These are phyloP conservation scores for Punctularia strigosozonata DNA, from an alignment of 768 basidiomycete genomes.

Conservation along the genomic window DNA sequence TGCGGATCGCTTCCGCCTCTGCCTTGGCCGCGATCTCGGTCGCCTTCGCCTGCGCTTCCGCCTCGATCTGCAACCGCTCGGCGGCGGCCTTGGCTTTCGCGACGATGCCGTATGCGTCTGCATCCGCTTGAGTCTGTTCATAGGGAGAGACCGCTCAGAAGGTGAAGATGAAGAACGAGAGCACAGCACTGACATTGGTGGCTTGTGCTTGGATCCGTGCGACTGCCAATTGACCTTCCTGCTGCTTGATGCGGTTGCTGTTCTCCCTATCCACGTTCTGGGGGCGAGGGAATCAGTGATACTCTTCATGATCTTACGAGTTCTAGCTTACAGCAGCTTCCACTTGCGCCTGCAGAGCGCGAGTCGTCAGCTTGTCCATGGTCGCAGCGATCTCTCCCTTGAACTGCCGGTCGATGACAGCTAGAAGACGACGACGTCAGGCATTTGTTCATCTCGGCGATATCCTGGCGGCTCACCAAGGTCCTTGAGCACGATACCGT, in stretches of 20 bases:
- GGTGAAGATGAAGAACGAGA: not conserved
- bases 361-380: constrained; percentile 78
- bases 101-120: constrained; percentile 64
- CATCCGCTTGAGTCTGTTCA: constrained; percentile 52
- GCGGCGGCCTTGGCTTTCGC: constrained; percentile 69
- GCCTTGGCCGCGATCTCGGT: constrained; percentile 67
- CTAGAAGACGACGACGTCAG: constrained; percentile 25
- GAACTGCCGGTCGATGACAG: constrained; percentile 81
- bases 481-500: constrained; percentile 75
- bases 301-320: not conserved
- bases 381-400: constrained; percentile 77
- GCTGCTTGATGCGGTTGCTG: constrained; percentile 78
- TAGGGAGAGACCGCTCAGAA: not conserved
- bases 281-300: not conserved
- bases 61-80: constrained; percentile 51
- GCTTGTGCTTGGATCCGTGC: constrained; percentile 65
- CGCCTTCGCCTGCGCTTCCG: constrained; percentile 68
- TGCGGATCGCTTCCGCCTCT: constrained; percentile 55
- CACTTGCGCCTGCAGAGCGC: constrained; percentile 78
- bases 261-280: constrained; percentile 83
- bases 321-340: constrained; percentile 57
- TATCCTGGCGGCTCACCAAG: constrained; percentile 56
- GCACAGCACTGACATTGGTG: constrained; percentile 26
- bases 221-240: constrained; percentile 69
- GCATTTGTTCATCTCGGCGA: no score